These are phyloP conservation scores for Carex pumila DNA, from an alignment of 176 grass and related monocot species.

Conservation along the genomic window DNA sequence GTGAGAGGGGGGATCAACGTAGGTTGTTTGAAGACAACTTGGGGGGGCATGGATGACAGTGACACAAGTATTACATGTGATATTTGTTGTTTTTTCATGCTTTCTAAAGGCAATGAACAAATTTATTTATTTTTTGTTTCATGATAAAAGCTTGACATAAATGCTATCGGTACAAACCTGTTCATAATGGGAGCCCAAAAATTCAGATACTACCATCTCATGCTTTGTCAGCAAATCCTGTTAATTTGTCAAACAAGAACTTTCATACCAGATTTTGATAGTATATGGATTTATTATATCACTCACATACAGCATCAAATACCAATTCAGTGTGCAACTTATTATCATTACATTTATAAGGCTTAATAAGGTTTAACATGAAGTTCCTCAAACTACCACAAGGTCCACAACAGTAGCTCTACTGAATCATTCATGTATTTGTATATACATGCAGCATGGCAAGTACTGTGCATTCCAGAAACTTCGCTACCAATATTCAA, in stretches of 20 bases:
- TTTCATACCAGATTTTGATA: background rate
- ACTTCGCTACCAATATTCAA: background rate
- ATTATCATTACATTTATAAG: background rate
- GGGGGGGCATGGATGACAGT: background rate
- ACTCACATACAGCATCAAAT: background rate
- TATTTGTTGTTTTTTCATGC: background rate
- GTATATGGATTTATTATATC: background rate
- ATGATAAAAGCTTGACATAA: background rate
- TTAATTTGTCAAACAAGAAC: constrained; percentile 14
- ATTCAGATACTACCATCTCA: constrained; percentile 72
- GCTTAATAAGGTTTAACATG: background rate
- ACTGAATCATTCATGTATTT: background rate
- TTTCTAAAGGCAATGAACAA: background rate
- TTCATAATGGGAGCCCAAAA: constrained; percentile 66
- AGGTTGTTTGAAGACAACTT: background rate
- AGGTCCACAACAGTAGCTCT: background rate
- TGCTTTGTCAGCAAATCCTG: constrained; percentile 98
- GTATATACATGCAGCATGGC: background rate
- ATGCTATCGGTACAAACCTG: constrained; percentile 36
- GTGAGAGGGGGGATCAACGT: background rate
- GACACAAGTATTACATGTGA: background rate
- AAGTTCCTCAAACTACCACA: background rate
- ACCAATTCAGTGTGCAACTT: background rate
- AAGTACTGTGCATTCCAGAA: background rate
- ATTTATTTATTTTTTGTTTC: background rate